These are phyloP conservation scores for Neoascochyta sp. DNA, from an alignment of 2,329 filamentous ascomycete genomes.

Conservation along the genomic window DNA sequence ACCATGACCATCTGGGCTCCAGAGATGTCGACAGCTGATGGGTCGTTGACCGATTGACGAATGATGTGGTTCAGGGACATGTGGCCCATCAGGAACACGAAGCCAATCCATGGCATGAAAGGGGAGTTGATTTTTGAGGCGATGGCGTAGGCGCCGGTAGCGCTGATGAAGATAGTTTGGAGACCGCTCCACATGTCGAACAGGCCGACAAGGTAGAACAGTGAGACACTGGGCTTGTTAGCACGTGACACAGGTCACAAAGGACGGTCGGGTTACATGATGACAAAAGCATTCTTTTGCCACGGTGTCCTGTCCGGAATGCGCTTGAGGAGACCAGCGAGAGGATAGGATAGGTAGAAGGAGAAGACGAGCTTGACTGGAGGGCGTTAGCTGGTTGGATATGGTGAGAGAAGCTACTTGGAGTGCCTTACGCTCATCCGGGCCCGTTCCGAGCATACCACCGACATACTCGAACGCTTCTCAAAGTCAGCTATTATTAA, in stretches of 20 bases:
- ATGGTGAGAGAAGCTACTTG: slow-evolving; percentile 1
- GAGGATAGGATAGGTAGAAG: slow-evolving; percentile 87
- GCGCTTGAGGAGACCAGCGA: slow-evolving; percentile 83
- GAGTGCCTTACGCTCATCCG: slow-evolving; percentile 64
- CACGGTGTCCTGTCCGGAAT: slow-evolving; percentile 80
- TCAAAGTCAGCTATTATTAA: slow-evolving; percentile 2
- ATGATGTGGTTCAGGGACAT: slow-evolving; percentile 87
- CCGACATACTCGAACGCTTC: slow-evolving; percentile 61
- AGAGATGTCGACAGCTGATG: slow-evolving; percentile 76
- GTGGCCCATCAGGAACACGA: slow-evolving; percentile 91
- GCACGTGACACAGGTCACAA: background rate
- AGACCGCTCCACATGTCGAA: slow-evolving; percentile 90
- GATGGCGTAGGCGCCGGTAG: slow-evolving; percentile 76
- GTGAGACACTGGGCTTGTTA: slow-evolving; percentile 56
- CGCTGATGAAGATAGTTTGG: slow-evolving; percentile 73
- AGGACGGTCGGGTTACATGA: slow-evolving; percentile 55
- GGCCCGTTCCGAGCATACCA: slow-evolving; percentile 56
- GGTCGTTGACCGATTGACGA: slow-evolving; percentile 67
- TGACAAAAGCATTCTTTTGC: slow-evolving; percentile 83
- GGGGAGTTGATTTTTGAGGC: slow-evolving; percentile 79
- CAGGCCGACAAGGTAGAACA: slow-evolving; percentile 90
- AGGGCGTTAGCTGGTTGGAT: slow-evolving; percentile 11
- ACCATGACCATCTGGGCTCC: slow-evolving; percentile 94
- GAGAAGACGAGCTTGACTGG: slow-evolving; percentile 89
- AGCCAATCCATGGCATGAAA: slow-evolving; percentile 97